Percentiles rank a stretch among this genome's conserved stretches.
These are phyloP conservation scores for Tulasnella sp. DNA, from an alignment of 768 basidiomycete genomes.

Conservation along the genomic window DNA sequence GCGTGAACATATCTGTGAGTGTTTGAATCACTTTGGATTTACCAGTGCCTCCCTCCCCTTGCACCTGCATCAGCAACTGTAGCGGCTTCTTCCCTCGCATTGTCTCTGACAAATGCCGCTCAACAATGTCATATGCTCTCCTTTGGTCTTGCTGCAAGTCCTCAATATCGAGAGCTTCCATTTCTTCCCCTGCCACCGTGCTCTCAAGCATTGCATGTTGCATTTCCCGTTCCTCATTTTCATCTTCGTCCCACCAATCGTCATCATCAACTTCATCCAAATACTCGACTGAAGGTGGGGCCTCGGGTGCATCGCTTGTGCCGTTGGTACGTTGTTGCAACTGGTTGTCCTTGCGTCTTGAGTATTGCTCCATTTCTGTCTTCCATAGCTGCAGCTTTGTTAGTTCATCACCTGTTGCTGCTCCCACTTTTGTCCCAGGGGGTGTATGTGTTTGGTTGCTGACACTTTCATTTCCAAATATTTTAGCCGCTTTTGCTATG, in stretches of 20 bases:
- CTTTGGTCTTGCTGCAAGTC: constrained; percentile 26
- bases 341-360: neutral
- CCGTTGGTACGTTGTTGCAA: neutral
- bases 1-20: constrained; percentile 27
- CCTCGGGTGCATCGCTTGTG: neutral
- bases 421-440: neutral
- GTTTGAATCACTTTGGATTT: constrained; percentile 33
- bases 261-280: neutral
- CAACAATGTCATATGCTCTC: constrained; percentile 30
- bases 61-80: constrained; percentile 30
- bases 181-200: no score
- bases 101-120: constrained; percentile 22
- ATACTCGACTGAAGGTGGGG: neutral
- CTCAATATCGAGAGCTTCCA: constrained; percentile 2
- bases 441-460: neutral
- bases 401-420: neutral
- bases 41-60: constrained; percentile 34
- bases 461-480: neutral
- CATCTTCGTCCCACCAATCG: no score
- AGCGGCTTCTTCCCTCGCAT: constrained; percentile 17
- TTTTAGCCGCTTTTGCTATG: neutral
- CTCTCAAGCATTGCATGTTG: no score
- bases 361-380: neutral
- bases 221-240: no score
- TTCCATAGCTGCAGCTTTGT: neutral